phyloP scores from a whole-genome alignment of 1,284 basidiomycete species.

The Mixia osmundae region DNA sequence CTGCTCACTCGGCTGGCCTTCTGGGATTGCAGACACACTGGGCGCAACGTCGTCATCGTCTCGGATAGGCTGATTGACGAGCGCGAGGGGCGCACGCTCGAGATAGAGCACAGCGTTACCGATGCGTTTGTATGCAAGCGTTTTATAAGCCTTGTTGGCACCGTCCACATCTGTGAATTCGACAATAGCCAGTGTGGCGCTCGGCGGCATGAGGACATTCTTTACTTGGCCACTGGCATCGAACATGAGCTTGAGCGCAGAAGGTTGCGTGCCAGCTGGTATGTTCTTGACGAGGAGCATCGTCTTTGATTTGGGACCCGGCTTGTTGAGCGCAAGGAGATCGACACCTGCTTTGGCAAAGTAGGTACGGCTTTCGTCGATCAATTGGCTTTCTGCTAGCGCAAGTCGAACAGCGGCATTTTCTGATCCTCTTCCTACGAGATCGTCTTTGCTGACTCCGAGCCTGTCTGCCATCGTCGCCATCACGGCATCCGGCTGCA shows the following conservation, averaged over 20 bases:
- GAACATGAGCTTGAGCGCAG: conserved; percentile 56
- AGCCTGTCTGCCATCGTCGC: conserved; percentile 60
- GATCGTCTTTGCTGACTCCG: conserved; percentile 59
- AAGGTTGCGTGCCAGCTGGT: conserved; percentile 60
- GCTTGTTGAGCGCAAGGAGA: conserved; percentile 21
- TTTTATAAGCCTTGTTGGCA: conserved; percentile 50
- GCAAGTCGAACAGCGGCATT: conserved; percentile 65
- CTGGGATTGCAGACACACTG: conserved; percentile 24
- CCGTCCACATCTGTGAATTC: conserved; percentile 53
- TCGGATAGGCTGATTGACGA: not conserved
- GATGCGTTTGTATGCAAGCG: conserved; percentile 62
- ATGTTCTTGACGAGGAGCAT: conserved; percentile 90
- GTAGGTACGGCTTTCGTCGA: conserved; percentile 40
- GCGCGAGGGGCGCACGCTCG: conserved; percentile 50
- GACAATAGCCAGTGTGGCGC: conserved; percentile 80
- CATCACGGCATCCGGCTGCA: conserved; percentile 63
- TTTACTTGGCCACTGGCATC: conserved; percentile 48
- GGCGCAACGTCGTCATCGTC: conserved; percentile 24
- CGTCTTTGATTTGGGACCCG: conserved; percentile 42
- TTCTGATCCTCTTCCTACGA: conserved; percentile 35
- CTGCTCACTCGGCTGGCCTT: conserved; percentile 26
- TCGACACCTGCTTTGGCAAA: not conserved
- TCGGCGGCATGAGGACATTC: conserved; percentile 64
- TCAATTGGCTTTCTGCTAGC: conserved; percentile 84
- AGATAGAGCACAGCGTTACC: conserved; percentile 78